Evolutionary conservation across 805 yeast species (phyloP), one percentile per base, ranked within the genome.

Genomic region (Komagataella mondaviorum): DNA sequence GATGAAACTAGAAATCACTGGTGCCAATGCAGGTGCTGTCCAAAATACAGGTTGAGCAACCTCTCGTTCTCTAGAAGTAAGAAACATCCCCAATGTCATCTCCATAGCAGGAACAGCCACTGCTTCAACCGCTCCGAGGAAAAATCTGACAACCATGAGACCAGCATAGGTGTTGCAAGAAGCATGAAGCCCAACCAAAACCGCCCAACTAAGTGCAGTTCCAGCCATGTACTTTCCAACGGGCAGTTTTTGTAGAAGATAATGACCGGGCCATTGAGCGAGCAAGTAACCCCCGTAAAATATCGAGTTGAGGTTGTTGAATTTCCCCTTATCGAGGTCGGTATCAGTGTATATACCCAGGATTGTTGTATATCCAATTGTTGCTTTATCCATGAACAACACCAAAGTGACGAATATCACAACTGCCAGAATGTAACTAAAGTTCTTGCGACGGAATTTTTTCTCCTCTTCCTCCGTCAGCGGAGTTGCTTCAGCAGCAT

Each of bases 161-260:
- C 70, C 66, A 2, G 62, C 68, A 52, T 66, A 70, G 54, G 60
- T 66, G 17, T 54, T 66, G 47, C 67, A 65, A 10, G 68, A 71
- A 39, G 64, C 58, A 52, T 64, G 64, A 53, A 65, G 63, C 52
- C 60, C 49, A 54, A 70, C 55, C 24, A 69, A 53, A 7, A 61
- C 55, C 44, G 69, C 71, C 73, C 75, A 71, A 17, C 58, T 45
- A 45, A 67, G 53, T 24, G 63, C 58, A 46, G 63, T 62, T 16
- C 55, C 48, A 10, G 64, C 56, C 12, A 69, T 57, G 8, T 65
- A 59, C 52, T 71, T 71, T 6, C 66, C 66, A 46, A 71, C 63
- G 1, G 85, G 83, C 45, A 69, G 68, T 46, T 66, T 71, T 56
- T 81, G 85, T 47, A 81, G 68, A 50, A 63, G 61, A 23, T 60